Percentiles rank a stretch among this genome's conserved stretches.
Evolutionary conservation across 768 basidiomycete genomes (phyloP).

Genomic region (Panaeolus cyanescens): DNA sequence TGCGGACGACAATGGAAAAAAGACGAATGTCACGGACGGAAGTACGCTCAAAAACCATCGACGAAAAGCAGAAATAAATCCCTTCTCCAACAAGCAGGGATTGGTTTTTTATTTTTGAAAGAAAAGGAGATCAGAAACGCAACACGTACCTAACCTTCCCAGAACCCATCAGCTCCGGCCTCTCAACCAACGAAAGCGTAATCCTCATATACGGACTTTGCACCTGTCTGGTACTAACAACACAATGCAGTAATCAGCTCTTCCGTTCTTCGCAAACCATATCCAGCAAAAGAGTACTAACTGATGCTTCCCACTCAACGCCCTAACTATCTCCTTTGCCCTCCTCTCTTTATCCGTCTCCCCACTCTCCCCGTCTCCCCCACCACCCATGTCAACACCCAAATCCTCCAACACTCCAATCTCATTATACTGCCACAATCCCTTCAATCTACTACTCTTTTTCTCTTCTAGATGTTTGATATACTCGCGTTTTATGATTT

Average conservation of each 20-base stretch:
- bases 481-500: constrained; percentile 86
- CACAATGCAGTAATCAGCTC: background rate
- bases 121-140: background rate
- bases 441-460: constrained; percentile 41
- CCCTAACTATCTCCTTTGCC: constrained; percentile 37
- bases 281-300: constrained; percentile 32
- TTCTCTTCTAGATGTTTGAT: constrained; percentile 50
- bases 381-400: constrained; percentile 13
- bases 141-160: constrained; percentile 55
- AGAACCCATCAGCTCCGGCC: constrained; percentile 39
- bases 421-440: constrained; percentile 80
- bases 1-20: too few species aligned
- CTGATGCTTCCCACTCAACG: constrained; percentile 62
- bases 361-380: background rate
- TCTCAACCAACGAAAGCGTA: constrained; percentile 53
- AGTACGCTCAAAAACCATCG: too few species aligned
- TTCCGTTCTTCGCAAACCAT: background rate
- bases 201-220: constrained; percentile 72
- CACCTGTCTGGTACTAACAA: constrained; percentile 49
- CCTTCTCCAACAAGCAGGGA: too few species aligned
- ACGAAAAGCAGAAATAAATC: too few species aligned
- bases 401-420: constrained; percentile 56
- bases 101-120: too few species aligned
- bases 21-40: too few species aligned
- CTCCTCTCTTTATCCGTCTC: constrained; percentile 28